Evolutionary conservation across 139 green algal species (phyloP).

Genomic region (Spirogloea muscicola): DNA sequence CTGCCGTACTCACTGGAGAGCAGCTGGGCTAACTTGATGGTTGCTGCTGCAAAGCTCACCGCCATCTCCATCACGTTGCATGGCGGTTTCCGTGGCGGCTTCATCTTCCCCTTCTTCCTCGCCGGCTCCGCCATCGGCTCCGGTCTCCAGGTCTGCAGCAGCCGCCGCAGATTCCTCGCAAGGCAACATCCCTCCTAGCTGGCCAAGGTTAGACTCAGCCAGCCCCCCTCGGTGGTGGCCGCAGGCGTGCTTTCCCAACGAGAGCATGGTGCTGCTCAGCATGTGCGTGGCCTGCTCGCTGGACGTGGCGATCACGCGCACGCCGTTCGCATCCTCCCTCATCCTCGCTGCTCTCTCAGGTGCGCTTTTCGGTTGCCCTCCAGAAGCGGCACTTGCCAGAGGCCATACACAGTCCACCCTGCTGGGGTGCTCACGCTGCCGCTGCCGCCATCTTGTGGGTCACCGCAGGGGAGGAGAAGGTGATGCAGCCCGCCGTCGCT

Average conservation of each 20-base stretch:
- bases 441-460: too few species aligned
- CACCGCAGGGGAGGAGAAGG: conserved; percentile 4
- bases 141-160: conserved; percentile 3
- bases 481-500: conserved; percentile 10
- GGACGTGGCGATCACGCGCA: conserved; percentile 31
- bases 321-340: conserved; percentile 13
- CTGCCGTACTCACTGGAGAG: conserved; percentile 3
- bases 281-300: conserved; percentile 25
- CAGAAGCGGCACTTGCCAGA: too few species aligned
- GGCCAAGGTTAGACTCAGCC: too few species aligned
- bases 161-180: background rate
- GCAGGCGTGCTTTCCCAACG: too few species aligned
- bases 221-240: too few species aligned
- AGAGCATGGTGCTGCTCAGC: background rate
- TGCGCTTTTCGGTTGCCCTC: too few species aligned
- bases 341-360: conserved; percentile 26
- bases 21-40: conserved; percentile 6
- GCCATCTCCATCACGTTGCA: conserved; percentile 29
- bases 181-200: too few species aligned
- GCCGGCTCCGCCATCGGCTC: conserved; percentile 9
- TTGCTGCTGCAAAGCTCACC: conserved; percentile 4
- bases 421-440: too few species aligned
- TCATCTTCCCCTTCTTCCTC: conserved; percentile 42
- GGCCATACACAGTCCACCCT: too few species aligned
- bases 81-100: conserved; percentile 25